Conservation (phyloP, 441 rosid species). For the Iberis amara region DNA sequence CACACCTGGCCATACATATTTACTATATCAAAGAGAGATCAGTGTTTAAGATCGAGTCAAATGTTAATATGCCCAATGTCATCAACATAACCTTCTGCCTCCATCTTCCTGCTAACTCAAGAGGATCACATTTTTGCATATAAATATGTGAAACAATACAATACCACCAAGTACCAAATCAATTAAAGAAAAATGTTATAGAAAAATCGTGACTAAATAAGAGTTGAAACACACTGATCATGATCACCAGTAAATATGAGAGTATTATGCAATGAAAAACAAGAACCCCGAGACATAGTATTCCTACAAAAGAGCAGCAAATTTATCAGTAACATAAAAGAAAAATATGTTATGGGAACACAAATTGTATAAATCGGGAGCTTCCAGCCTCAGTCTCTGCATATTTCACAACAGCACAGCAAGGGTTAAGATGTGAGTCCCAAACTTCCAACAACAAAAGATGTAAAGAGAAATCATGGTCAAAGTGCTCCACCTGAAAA, state of each 20-base stretch:
- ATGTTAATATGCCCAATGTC: background rate
- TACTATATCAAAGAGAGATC: background rate
- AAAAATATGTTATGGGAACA: too few relatives aligned
- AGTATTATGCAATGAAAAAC: conserved; percentile 20
- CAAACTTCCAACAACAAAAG: conserved; percentile 98
- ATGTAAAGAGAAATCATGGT: conserved; percentile 81
- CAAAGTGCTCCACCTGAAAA: conserved; percentile 81
- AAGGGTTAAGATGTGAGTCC: conserved; percentile 99
- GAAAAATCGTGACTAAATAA: background rate
- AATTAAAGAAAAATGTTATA: background rate
- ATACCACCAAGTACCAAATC: background rate
- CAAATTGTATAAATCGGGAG: background rate
- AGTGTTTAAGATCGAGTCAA: background rate
- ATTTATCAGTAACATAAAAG: conserved; percentile 24
- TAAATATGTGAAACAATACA: background rate
- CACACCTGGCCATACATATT: too few relatives aligned
- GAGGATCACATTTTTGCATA: background rate
- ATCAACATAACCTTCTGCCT: too few relatives aligned
- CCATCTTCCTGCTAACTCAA: background rate
- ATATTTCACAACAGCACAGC: conserved; percentile 94
- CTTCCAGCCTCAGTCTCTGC: conserved; percentile 66
- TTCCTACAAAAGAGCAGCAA: conserved; percentile 44
- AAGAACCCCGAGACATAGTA: conserved; percentile 35
- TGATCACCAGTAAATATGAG: background rate
- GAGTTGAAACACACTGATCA: conserved; percentile 23